phyloP scores from a whole-genome alignment of 306 rosid genomes.

The Malus asiatica region DNA sequence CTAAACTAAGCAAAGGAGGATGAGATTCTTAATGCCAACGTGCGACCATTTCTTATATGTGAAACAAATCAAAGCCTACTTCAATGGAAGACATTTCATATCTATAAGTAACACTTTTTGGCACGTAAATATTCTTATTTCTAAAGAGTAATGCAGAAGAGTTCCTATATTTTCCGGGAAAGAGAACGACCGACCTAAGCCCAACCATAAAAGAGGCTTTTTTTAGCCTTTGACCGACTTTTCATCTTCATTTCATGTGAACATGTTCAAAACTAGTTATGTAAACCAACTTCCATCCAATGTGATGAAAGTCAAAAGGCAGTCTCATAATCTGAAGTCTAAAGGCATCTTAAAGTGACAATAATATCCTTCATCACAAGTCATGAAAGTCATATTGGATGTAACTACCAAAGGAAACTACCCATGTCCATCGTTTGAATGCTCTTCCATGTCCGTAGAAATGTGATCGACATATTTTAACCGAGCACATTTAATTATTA shows the following conservation, averaged over 20 bases:
- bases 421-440: not conserved
- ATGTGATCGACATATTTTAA: not conserved
- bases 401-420: not conserved
- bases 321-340: not conserved
- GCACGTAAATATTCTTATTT: not conserved
- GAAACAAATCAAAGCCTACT: not conserved
- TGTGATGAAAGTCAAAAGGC: not conserved
- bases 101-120: not conserved
- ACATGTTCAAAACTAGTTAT: not conserved
- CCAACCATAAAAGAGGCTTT: not conserved
- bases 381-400: not conserved
- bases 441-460: not conserved
- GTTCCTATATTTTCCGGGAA: constrained; percentile 4
- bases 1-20: not conserved
- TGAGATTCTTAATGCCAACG: not conserved
- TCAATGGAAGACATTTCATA: not conserved
- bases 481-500: not conserved
- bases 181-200: not conserved
- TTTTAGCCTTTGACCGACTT: not conserved
- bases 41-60: not conserved
- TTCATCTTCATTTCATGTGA: not conserved
- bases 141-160: not conserved
- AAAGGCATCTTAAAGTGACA: not conserved
- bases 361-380: not conserved
- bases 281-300: not conserved